These are phyloP conservation scores for Diaporthe sp. DNA, from an alignment of 2,329 filamentous ascomycete genomes.

Conservation along the genomic window DNA sequence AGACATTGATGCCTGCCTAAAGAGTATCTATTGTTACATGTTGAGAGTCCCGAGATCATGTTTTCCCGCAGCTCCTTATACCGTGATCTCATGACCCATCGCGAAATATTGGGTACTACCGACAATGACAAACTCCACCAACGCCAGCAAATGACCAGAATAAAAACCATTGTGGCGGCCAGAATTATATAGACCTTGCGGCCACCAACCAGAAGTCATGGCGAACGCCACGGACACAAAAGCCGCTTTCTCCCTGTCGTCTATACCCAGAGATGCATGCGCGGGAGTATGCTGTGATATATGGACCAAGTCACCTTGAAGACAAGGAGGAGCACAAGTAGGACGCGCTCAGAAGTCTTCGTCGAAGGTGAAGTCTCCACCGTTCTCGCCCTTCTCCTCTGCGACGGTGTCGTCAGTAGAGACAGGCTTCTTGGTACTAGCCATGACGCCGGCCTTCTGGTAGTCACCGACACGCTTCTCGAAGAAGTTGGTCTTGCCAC, in stretches of 20 bases:
- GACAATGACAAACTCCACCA: slow-evolving; percentile 31
- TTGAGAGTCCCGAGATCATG: slow-evolving; percentile 29
- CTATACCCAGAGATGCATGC: slow-evolving; percentile 40
- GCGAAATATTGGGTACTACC: slow-evolving; percentile 41
- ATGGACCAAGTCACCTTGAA: slow-evolving; percentile 12
- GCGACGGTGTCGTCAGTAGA: slow-evolving; percentile 58
- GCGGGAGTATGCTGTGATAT: slow-evolving; percentile 23
- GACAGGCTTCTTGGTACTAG: slow-evolving; percentile 81
- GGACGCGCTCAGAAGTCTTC: slow-evolving; percentile 86
- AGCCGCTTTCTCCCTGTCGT: slow-evolving; percentile 32
- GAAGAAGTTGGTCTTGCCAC: slow-evolving; percentile 99
- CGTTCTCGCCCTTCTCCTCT: slow-evolving; percentile 69
- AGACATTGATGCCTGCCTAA: slow-evolving; percentile 41
- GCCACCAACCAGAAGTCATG: slow-evolving; percentile 23
- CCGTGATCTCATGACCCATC: slow-evolving; percentile 41
- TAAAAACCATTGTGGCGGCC: slow-evolving; percentile 7
- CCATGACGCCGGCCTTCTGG: slow-evolving; percentile 99
- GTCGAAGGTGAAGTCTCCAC: slow-evolving; percentile 91
- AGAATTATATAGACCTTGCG: slow-evolving; percentile 29
- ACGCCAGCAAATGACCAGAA: slow-evolving; percentile 40
- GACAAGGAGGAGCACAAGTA: slow-evolving; percentile 37
- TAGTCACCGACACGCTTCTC: slow-evolving; percentile 99
- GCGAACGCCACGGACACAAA: slow-evolving; percentile 25
- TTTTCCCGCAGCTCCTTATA: slow-evolving; percentile 31
- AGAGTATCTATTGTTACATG: slow-evolving; percentile 39